A percentile compares a stretch with the other conserved stretches of the same genome.
These are phyloP conservation scores for Arthrobotrys musiformis DNA, from an alignment of 2,329 filamentous ascomycete species.

Conservation along the genomic window DNA sequence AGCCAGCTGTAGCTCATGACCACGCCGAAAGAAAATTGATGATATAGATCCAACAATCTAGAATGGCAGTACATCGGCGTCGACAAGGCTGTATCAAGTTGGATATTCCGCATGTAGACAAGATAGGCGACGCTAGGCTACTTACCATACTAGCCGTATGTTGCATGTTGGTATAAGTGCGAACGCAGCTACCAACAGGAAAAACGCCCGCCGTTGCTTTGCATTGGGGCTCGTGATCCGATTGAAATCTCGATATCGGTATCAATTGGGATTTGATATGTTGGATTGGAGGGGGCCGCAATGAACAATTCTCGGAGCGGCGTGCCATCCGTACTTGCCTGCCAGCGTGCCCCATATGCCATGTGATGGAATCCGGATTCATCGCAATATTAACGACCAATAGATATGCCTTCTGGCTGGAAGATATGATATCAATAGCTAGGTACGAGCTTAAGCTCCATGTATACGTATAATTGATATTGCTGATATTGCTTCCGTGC, in stretches of 20 bases:
- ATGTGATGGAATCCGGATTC: conserved; percentile 7
- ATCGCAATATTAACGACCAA: not conserved
- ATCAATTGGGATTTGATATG: not conserved
- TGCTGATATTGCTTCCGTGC: not conserved
- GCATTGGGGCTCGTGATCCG: not conserved
- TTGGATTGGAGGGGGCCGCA: not conserved
- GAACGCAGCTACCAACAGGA: conserved; percentile 7
- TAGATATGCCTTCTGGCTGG: not conserved
- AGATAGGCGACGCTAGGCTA: not conserved
- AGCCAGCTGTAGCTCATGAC: too few species aligned
- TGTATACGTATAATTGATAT: too few species aligned
- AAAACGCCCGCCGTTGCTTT: not conserved
- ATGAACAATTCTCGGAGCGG: not conserved
- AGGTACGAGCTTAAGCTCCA: too few species aligned
- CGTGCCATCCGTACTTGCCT: not conserved
- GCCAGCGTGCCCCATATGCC: not conserved
- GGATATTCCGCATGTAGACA: not conserved
- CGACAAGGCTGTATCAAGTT: not conserved
- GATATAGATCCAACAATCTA: not conserved
- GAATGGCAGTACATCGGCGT: not conserved
- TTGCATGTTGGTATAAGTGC: not conserved
- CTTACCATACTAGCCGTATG: not conserved
- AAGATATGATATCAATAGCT: not conserved
- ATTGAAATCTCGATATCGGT: not conserved
- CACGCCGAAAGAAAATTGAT: too few species aligned